phyloP scores from a whole-genome alignment of 1,284 basidiomycete genomes.

The Dichomitus squalens region DNA sequence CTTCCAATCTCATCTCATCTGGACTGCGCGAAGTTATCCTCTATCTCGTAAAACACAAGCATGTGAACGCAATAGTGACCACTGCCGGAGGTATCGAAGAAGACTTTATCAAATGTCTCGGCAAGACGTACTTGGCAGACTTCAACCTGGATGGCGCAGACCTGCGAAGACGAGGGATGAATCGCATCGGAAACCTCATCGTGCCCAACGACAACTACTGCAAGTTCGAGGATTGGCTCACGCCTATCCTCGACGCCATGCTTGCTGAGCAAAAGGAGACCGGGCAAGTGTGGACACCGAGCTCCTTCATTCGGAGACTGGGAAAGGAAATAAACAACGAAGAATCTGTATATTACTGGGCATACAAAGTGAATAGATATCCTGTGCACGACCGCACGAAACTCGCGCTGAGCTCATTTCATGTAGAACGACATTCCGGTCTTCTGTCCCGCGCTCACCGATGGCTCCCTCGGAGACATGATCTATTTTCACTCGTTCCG shows the following conservation, averaged over 20 bases:
- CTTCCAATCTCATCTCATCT: slow-evolving; percentile 98
- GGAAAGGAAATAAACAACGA: slow-evolving; percentile 98
- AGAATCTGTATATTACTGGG: slow-evolving; percentile 98
- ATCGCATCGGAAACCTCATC: slow-evolving; percentile 97
- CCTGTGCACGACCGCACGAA: slow-evolving; percentile 22
- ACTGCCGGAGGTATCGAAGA: slow-evolving; percentile 99
- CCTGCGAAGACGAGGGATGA: slow-evolving; percentile 87
- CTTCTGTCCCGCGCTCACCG: slow-evolving; percentile 97
- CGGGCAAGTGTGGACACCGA: slow-evolving; percentile 92
- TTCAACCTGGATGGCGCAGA: slow-evolving; percentile 92
- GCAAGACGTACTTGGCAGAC: slow-evolving; percentile 92
- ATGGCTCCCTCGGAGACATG: slow-evolving; percentile 99
- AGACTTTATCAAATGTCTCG: slow-evolving; percentile 99
- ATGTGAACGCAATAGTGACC: slow-evolving; percentile 90
- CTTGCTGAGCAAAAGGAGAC: slow-evolving; percentile 81
- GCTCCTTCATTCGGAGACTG: slow-evolving; percentile 86
- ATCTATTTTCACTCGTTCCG: slow-evolving; percentile 98
- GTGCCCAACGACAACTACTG: slow-evolving; percentile 99
- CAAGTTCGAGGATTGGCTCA: slow-evolving; percentile 99
- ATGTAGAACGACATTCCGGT: slow-evolving; percentile 95
- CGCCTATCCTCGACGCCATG: slow-evolving; percentile 92
- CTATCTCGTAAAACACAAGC: slow-evolving; percentile 92
- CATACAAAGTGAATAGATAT: slow-evolving; percentile 82
- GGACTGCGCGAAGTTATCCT: slow-evolving; percentile 93
- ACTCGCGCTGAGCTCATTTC: slow-evolving; percentile 25